A percentile compares a stretch with the other conserved stretches of the same genome.
Conservation (phyloP, 2,329 filamentous ascomycete genomes). For the Apiospora kogelbergensis region DNA sequence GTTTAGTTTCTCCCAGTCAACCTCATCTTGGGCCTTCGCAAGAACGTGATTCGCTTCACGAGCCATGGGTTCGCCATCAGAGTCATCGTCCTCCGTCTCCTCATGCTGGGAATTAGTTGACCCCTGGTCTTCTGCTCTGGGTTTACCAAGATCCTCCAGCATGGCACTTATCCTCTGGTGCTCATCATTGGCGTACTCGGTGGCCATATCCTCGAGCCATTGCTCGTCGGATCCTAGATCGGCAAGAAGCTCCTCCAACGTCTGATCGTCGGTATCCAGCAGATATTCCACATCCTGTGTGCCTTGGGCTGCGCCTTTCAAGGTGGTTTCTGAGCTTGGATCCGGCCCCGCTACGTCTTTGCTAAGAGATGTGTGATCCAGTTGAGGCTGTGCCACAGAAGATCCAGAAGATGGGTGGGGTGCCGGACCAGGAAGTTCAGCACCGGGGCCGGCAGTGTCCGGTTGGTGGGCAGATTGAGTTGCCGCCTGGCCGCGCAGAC, state of each 20-base stretch:
- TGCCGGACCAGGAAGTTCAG: constrained; percentile 10
- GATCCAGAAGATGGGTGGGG: constrained; percentile 20
- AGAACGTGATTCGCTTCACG: constrained; percentile 45
- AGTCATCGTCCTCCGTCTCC: constrained; percentile 33
- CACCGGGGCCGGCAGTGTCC: constrained; percentile 1
- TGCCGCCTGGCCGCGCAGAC: constrained; percentile 43
- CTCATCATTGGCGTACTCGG: constrained; percentile 29
- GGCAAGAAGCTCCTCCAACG: constrained; percentile 51
- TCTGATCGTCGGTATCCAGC: constrained; percentile 50
- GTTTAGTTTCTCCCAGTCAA: constrained; percentile 33
- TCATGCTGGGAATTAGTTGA: not conserved
- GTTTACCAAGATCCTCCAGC: constrained; percentile 31
- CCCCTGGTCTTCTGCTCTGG: not conserved
- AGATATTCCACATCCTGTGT: constrained; percentile 37
- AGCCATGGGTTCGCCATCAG: constrained; percentile 51
- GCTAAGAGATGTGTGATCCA: constrained; percentile 7
- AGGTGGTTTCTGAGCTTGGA: constrained; percentile 9
- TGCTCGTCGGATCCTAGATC: constrained; percentile 37
- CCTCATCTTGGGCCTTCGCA: constrained; percentile 46
- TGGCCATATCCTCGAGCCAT: constrained; percentile 31
- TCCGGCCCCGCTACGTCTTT: constrained; percentile 11
- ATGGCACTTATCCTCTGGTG: constrained; percentile 32
- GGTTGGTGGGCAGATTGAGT: constrained; percentile 13
- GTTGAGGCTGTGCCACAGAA: constrained; percentile 19
- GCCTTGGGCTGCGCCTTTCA: constrained; percentile 4